A percentile compares a stretch with the other conserved stretches of the same genome.
Evolutionary conservation across 2,329 filamentous ascomycete genomes (phyloP).

Genomic region (Aureobasidium sp.): DNA sequence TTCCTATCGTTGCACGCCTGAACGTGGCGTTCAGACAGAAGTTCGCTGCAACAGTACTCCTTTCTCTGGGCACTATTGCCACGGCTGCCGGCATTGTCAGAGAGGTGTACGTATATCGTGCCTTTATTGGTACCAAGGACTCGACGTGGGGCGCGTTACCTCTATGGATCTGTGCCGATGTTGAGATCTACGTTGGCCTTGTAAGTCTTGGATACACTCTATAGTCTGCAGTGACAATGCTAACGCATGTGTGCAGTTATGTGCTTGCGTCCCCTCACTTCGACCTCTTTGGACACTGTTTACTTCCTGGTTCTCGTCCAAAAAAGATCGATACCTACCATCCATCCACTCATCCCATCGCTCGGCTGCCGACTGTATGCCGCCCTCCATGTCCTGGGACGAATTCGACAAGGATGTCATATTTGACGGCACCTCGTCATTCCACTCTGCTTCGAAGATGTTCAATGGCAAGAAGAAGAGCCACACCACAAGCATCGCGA

Average conservation of each 20-base stretch:
- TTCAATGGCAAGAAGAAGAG: not conserved
- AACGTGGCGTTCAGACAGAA: conserved; percentile 35
- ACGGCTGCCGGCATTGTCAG: conserved; percentile 31
- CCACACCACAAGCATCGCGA: conserved; percentile 4
- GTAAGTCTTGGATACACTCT: conserved; percentile 26
- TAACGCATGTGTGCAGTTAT: conserved; percentile 28
- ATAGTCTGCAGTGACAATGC: not conserved
- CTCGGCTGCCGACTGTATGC: not conserved
- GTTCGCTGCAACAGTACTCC: conserved; percentile 16
- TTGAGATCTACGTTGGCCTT: conserved; percentile 42
- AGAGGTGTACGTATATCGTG: conserved; percentile 38
- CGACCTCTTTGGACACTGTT: conserved; percentile 23
- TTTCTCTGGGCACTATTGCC: conserved; percentile 19
- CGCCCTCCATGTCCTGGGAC: not conserved
- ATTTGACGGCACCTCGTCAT: conserved; percentile 5
- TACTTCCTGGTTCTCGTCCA: not conserved
- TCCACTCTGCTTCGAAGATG: not conserved
- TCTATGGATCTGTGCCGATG: conserved; percentile 40
- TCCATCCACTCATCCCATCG: not conserved
- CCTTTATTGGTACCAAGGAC: conserved; percentile 36
- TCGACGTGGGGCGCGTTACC: conserved; percentile 40
- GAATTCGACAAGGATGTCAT: conserved; percentile 11
- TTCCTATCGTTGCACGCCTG: conserved; percentile 37
- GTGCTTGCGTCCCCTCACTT: conserved; percentile 32
- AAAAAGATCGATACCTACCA: not conserved